These are phyloP conservation scores for Bondarzewia mesenterica DNA, from an alignment of 1,284 basidiomycete genomes.

Conservation along the genomic window DNA sequence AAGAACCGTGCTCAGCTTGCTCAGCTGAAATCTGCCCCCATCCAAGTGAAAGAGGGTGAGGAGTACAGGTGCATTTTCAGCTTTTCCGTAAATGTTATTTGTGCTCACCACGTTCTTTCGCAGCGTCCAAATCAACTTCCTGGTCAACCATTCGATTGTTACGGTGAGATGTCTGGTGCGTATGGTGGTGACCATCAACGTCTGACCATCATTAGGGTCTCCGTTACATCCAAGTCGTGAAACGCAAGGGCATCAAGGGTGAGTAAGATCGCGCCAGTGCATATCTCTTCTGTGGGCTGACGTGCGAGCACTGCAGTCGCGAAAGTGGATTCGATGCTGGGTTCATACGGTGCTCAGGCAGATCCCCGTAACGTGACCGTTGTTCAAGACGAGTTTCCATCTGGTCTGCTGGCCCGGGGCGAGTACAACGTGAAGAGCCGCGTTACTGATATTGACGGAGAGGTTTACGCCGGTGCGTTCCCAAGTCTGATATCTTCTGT, in stretches of 20 bases:
- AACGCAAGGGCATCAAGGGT: constrained; percentile 68
- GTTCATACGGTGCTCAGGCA: constrained; percentile 72
- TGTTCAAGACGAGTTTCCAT: constrained; percentile 71
- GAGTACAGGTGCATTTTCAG: constrained; percentile 58
- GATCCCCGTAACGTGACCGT: constrained; percentile 64
- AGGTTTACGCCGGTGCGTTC: constrained; percentile 62
- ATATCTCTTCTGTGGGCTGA: neutral
- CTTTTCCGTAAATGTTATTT: constrained; percentile 2
- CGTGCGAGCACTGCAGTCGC: constrained; percentile 55
- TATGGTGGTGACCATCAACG: constrained; percentile 5
- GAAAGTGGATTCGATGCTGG: constrained; percentile 86
- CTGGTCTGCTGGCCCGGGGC: constrained; percentile 79
- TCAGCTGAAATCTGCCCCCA: constrained; percentile 59
- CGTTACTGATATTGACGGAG: constrained; percentile 78
- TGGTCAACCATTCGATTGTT: constrained; percentile 79
- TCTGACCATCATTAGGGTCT: constrained; percentile 44
- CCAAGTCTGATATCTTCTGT: neutral
- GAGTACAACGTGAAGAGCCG: constrained; percentile 71
- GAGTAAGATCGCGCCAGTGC: too few relatives aligned
- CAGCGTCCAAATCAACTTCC: constrained; percentile 74
- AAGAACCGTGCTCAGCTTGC: constrained; percentile 36
- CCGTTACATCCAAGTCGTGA: constrained; percentile 81
- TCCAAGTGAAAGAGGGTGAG: constrained; percentile 78
- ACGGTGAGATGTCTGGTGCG: constrained; percentile 41
- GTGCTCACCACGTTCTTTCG: constrained; percentile 8